Percentiles rank a stretch among this genome's conserved stretches.
Evolutionary conservation across 345 rosid species (phyloP).

Genomic region (Aethionema arabicum): DNA sequence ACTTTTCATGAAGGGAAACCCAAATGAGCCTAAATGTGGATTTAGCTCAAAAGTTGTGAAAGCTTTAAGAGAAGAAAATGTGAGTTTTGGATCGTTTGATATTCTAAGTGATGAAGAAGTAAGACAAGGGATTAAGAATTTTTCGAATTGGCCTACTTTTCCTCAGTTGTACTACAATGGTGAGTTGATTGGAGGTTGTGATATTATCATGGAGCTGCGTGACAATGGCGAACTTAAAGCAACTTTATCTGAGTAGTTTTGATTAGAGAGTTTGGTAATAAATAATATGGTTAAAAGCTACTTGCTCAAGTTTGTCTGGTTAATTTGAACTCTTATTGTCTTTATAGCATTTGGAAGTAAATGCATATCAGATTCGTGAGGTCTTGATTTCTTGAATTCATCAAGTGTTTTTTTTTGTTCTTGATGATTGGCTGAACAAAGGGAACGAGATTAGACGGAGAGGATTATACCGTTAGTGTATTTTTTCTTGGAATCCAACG

Average conservation of each 20-base stretch:
- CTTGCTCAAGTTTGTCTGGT: constrained; percentile 21
- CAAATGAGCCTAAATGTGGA: constrained; percentile 86
- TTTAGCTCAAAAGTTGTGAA: constrained; percentile 93
- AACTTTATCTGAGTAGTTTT: constrained; percentile 66
- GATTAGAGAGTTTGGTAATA: constrained; percentile 20
- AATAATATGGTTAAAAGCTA: constrained; percentile 2
- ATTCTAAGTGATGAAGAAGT: constrained; percentile 81
- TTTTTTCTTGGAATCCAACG: too few species aligned
- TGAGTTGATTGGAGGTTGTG: constrained; percentile 96
- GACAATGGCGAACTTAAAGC: constrained; percentile 70
- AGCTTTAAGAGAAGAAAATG: constrained; percentile 64
- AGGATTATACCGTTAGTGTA: too few species aligned
- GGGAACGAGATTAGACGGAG: too few species aligned
- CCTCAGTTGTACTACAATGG: constrained; percentile 96
- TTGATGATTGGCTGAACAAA: too few species aligned
- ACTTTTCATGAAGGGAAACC: constrained; percentile 96
- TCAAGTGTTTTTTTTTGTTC: too few species aligned
- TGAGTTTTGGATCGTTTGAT: constrained; percentile 79
- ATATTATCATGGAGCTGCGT: constrained; percentile 74
- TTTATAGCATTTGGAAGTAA: too few species aligned
- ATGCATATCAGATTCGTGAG: constrained; percentile 16
- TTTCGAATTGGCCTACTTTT: constrained; percentile 96
- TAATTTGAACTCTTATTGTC: not conserved
- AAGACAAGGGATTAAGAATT: constrained; percentile 82
- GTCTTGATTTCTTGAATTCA: too few species aligned